A percentile compares a stretch with the other conserved stretches of the same genome.
Evolutionary conservation across 2,329 filamentous ascomycete species (phyloP).

Genomic region (Dactylellina leptospora): DNA sequence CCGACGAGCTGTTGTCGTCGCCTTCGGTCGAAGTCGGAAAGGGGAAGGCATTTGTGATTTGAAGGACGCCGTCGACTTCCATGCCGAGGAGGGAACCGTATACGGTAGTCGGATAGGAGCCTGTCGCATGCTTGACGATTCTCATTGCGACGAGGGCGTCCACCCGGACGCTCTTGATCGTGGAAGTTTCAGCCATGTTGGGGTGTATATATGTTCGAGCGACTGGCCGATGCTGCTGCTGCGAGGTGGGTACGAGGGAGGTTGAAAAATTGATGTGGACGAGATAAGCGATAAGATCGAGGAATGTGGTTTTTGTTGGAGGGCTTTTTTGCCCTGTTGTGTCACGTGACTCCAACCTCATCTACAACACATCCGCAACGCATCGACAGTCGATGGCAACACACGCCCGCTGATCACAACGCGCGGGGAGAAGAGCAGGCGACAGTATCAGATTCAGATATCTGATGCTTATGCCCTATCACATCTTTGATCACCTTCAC

Average conservation of each 20-base stretch:
- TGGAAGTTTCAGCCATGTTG: conserved; percentile 44
- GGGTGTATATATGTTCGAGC: conserved; percentile 23
- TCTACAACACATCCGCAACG: conserved; percentile 25
- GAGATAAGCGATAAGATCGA: conserved; percentile 51
- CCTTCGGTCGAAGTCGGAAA: conserved; percentile 70
- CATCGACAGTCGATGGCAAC: neutral
- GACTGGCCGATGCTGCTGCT: neutral
- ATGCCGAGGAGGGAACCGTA: conserved; percentile 93
- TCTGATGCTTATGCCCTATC: too few relatives aligned
- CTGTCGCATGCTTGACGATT: conserved; percentile 93
- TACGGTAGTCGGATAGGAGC: conserved; percentile 84
- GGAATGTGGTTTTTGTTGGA: conserved; percentile 27
- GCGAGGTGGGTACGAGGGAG: conserved; percentile 16
- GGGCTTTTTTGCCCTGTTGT: conserved; percentile 50
- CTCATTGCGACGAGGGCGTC: conserved; percentile 98
- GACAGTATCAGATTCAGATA: too few relatives aligned
- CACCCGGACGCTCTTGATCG: conserved; percentile 84
- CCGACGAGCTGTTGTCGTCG: conserved; percentile 66
- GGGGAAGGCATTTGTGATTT: conserved; percentile 94
- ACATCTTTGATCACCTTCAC: too few relatives aligned
- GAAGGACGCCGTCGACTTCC: conserved; percentile 81
- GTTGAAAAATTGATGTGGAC: conserved; percentile 46
- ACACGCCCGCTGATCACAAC: too few relatives aligned
- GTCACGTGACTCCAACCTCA: conserved; percentile 37
- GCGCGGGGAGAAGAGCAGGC: too few relatives aligned